These are phyloP conservation scores for Coemansia aciculifera DNA, from an alignment of 192 early-diverging fungal genomes.

Conservation along the genomic window DNA sequence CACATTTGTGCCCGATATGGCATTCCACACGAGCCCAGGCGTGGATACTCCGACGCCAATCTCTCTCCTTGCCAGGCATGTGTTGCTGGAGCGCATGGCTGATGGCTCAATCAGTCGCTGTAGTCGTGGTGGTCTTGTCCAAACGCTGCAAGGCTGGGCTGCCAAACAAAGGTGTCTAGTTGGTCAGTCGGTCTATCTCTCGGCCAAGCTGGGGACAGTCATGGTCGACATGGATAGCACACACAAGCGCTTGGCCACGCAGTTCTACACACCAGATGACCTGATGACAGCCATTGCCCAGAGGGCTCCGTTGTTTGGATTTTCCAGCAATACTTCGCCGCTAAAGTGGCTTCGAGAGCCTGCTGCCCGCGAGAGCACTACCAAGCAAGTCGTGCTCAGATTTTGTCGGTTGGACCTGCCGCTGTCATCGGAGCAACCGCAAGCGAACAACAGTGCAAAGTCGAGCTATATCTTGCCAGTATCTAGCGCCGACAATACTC, in stretches of 20 bases:
- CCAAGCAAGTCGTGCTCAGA: constrained; percentile 24
- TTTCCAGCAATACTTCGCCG: constrained; percentile 35
- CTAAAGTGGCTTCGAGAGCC: constrained; percentile 35
- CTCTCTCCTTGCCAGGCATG: constrained; percentile 8
- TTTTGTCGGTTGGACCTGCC: not conserved
- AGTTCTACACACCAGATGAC: constrained; percentile 15
- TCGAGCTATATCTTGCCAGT: constrained; percentile 18
- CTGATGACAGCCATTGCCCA: constrained; percentile 18
- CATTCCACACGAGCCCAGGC: constrained; percentile 6
- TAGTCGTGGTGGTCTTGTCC: not conserved
- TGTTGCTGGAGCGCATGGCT: constrained; percentile 14
- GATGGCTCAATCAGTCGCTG: not conserved
- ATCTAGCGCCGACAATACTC: constrained; percentile 2
- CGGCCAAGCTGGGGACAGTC: constrained; percentile 33
- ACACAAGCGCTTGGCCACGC: constrained; percentile 10
- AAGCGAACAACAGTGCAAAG: not conserved
- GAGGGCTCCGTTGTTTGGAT: constrained; percentile 32
- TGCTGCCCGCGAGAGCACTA: not conserved
- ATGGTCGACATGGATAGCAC: constrained; percentile 32
- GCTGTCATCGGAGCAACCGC: not conserved
- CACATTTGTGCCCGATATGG: constrained; percentile 12
- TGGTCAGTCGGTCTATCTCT: not conserved
- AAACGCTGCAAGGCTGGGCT: constrained; percentile 23
- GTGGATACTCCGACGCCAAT: constrained; percentile 4
- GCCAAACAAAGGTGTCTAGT: not conserved